Conservation (phyloP, 495 filamentous ascomycete species). For the Aspergillus ostianus region DNA sequence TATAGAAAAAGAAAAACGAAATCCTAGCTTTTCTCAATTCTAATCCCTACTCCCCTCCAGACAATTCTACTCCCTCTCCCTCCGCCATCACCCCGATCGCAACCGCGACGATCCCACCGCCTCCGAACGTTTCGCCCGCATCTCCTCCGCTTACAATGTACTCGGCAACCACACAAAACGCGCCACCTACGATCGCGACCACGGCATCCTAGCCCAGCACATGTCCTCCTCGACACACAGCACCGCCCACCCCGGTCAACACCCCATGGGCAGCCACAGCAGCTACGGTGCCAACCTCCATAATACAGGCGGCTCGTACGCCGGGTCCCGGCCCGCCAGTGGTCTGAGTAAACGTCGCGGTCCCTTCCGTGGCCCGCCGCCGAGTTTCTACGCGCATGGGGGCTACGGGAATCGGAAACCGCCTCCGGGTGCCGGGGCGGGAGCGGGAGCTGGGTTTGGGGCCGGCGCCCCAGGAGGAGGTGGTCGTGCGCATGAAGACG, state of each 20-base stretch:
- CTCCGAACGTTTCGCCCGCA: constrained; percentile 73
- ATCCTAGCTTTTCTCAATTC: neutral
- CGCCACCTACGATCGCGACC: constrained; percentile 72
- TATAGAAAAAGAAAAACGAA: no score
- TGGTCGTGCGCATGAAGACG: constrained; percentile 27
- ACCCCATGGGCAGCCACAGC: constrained; percentile 46
- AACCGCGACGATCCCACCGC: constrained; percentile 76
- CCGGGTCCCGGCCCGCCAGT: constrained; percentile 71
- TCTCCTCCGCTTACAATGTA: constrained; percentile 81
- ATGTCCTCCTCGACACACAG: constrained; percentile 28
- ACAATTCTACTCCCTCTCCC: constrained; percentile 91
- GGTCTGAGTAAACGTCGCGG: constrained; percentile 75
- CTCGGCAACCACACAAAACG: constrained; percentile 72
- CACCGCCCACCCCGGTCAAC: constrained; percentile 35
- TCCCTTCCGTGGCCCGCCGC: constrained; percentile 80
- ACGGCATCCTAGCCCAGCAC: constrained; percentile 39
- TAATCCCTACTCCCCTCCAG: constrained; percentile 7
- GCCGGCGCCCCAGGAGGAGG: neutral
- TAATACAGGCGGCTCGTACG: constrained; percentile 43
- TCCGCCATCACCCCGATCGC: constrained; percentile 89
- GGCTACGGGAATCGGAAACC: constrained; percentile 45
- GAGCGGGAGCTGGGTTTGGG: constrained; percentile 15
- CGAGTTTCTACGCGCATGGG: constrained; percentile 78
- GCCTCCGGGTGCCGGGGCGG: constrained; percentile 24
- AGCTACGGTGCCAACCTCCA: constrained; percentile 32